phyloP scores from a whole-genome alignment of 2,329 filamentous ascomycete genomes.

The Aureobasidium namibiae region DNA sequence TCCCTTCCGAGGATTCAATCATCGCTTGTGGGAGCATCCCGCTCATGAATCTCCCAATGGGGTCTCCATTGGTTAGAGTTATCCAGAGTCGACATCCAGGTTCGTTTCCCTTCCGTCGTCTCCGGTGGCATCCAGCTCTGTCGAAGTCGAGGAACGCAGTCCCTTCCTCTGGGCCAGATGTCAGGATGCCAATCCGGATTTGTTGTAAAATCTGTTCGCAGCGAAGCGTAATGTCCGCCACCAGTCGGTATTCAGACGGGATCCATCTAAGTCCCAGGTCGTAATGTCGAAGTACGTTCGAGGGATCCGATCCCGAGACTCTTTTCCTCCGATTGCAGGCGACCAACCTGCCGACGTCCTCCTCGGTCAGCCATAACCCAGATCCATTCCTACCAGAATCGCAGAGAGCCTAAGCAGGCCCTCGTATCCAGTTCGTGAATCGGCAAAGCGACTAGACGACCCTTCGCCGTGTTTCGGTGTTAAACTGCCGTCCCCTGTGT shows the following conservation, averaged over 20 bases:
- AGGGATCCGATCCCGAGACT: background rate
- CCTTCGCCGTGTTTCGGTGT: background rate
- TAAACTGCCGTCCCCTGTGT: background rate
- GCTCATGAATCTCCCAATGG: background rate
- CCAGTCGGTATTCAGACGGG: background rate
- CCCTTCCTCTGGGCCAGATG: background rate
- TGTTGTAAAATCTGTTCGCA: background rate
- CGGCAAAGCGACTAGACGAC: background rate
- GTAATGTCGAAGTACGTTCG: background rate
- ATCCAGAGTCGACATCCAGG: background rate
- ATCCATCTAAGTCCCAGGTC: background rate
- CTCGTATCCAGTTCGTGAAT: background rate
- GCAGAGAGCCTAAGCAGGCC: background rate
- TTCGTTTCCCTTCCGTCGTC: background rate
- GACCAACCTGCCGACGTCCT: background rate
- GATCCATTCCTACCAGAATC: background rate
- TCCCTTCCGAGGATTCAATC: background rate
- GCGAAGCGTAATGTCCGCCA: background rate
- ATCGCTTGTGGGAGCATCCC: background rate
- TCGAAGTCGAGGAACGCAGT: no score
- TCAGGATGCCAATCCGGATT: background rate
- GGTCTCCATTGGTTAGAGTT: background rate
- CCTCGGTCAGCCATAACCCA: background rate
- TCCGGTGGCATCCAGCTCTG: background rate
- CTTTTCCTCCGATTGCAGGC: background rate